Evolutionary conservation across 2,329 filamentous ascomycete species (phyloP), one percentile per base, ranked within the genome.

Genomic region (Xylariaceae sp.): DNA sequence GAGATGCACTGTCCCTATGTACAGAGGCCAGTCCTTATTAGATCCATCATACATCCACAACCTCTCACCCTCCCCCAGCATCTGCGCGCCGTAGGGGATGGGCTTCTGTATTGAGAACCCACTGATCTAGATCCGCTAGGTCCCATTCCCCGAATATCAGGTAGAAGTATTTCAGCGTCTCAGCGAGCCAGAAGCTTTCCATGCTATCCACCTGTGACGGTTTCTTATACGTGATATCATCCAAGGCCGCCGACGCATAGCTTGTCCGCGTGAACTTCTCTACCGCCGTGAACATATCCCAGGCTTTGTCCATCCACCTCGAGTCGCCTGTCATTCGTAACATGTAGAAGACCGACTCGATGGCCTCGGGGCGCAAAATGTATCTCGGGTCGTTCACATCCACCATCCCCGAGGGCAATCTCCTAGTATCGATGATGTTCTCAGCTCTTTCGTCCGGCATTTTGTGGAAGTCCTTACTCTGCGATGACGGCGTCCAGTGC

Each of bases 341-440:
- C 70, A 91, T 78, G 57, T 88, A 77, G 62, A 88, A 91, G 4
- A 93, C 78, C 12, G 81, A 85, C 66, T 91, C 87, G 40, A 91
- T 88, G 2, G 86, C 86, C 64, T 91, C 87, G 16, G 86, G 86
- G 43, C 83, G 75, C 34, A 88, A 69, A 22, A 85, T 77, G 56
- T 87, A 87, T 41, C 73, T 72, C 31, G 68, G 63, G 43, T 83
- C 76, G 32, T 65, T 61, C 35, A 83, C 71, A 15, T 67, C 66
- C 3, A 73, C 66, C 57, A 84, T 77, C 16, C 81, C 82, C 4
- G 63, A 65, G 7, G 74, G 71, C 4, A 84, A 52, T 9, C 66
- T 65, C 42, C 70, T 65, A 35, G 65, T 61, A n/a, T 60, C 54
- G 41, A 73, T 66, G 35, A 60, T 51, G 4, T 53, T 49, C 28